Evolutionary conservation across 1,284 basidiomycete genomes (phyloP).

Genomic region (Apiotrichum veenhuisii): DNA sequence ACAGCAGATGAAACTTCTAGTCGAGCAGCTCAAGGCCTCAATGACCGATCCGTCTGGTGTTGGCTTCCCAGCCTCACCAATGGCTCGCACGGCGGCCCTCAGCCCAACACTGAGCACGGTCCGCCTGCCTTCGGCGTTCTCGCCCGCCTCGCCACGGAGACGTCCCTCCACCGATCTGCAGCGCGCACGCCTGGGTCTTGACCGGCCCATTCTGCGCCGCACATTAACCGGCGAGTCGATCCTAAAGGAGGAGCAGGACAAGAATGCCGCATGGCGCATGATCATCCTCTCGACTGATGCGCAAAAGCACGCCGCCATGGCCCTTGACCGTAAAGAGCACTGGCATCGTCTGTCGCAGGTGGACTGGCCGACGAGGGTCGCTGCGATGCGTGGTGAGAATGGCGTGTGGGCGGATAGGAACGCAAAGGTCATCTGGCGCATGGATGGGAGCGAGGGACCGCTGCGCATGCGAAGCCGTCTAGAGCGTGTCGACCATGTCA

Average conservation of each 20-base stretch:
- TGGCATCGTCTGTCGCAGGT: slow-evolving; percentile 42
- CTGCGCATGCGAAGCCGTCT: slow-evolving; percentile 59
- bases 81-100: background rate
- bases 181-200: slow-evolving; percentile 5
- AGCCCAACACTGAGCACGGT: background rate
- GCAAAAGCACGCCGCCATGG: slow-evolving; percentile 40
- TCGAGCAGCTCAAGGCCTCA: slow-evolving; percentile 35
- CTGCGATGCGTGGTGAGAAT: slow-evolving; percentile 56
- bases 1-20: slow-evolving; percentile 33
- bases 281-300: slow-evolving; percentile 47
- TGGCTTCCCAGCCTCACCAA: background rate
- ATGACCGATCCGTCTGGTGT: background rate
- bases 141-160: slow-evolving; percentile 6
- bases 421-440: slow-evolving; percentile 59
- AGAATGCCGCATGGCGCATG: slow-evolving; percentile 48
- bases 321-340: slow-evolving; percentile 46
- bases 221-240: slow-evolving; percentile 45
- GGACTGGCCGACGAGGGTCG: slow-evolving; percentile 47
- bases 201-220: slow-evolving; percentile 27
- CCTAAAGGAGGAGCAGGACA: slow-evolving; percentile 46
- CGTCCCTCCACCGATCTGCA: slow-evolving; percentile 34
- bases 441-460: slow-evolving; percentile 86
- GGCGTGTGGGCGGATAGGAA: slow-evolving; percentile 70
- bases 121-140: background rate
- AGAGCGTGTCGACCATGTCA: slow-evolving; percentile 29